These are phyloP conservation scores for Psilocybe cyanescens DNA, from an alignment of 768 basidiomycete species.

Conservation along the genomic window DNA sequence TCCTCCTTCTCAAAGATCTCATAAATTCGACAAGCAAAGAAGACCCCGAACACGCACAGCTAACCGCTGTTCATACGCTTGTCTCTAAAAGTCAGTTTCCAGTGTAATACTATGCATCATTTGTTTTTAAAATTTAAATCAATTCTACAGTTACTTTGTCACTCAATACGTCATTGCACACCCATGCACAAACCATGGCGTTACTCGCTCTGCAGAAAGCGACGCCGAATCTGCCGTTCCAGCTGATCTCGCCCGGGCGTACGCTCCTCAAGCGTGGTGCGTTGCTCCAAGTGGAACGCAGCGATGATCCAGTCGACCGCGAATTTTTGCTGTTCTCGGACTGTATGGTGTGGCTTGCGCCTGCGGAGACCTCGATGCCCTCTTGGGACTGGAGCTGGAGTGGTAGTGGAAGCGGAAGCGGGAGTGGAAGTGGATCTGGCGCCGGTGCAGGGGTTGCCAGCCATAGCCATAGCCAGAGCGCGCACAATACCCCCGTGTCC, in stretches of 20 bases:
- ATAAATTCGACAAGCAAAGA: conserved; percentile 65
- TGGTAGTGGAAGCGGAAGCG: conserved; percentile 5
- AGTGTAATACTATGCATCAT: not conserved
- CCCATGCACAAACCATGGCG: conserved; percentile 75
- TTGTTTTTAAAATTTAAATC: not conserved
- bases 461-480: conserved; percentile 8
- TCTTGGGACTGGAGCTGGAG: conserved; percentile 40
- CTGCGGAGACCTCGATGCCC: conserved; percentile 39
- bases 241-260: conserved; percentile 82
- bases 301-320: conserved; percentile 53
- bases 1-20: conserved; percentile 82
- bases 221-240: conserved; percentile 76
- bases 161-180: conserved; percentile 78
- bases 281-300: conserved; percentile 59
- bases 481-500: conserved; percentile 14
- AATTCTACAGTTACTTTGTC: conserved; percentile 65
- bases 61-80: conserved; percentile 62
- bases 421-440: conserved; percentile 13
- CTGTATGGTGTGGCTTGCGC: conserved; percentile 76
- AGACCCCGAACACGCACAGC: conserved; percentile 67
- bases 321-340: conserved; percentile 87
- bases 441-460: conserved; percentile 9
- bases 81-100: conserved; percentile 72
- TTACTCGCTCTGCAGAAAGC: conserved; percentile 80
- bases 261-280: conserved; percentile 70